A percentile compares a stretch with the other conserved stretches of the same genome.
phyloP scores from a whole-genome alignment of 2,329 filamentous ascomycete species.

The Lachnellula subtilissima region DNA sequence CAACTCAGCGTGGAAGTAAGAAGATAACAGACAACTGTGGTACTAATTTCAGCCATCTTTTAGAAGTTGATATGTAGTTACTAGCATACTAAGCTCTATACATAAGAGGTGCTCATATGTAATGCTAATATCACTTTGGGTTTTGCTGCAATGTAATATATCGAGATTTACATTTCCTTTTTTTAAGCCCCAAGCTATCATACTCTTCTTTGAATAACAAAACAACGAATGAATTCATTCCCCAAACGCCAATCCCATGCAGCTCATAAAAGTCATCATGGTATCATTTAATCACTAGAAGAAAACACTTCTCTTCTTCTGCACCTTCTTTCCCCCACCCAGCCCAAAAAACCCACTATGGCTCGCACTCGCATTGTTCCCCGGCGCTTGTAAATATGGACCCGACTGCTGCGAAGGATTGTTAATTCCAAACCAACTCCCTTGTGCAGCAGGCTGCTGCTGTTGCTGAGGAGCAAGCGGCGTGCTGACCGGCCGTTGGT shows the following conservation, averaged over 20 bases:
- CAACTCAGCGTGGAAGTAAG: too few species aligned
- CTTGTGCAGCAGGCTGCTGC: neutral
- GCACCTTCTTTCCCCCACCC: constrained; percentile 33
- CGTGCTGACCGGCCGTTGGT: constrained; percentile 27
- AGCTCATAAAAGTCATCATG: constrained; percentile 2
- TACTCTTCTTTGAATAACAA: too few species aligned
- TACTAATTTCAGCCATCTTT: too few species aligned
- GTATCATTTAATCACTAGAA: constrained; percentile 16
- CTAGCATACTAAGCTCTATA: too few species aligned
- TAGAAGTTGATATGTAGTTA: too few species aligned
- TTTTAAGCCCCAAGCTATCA: too few species aligned
- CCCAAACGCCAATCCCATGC: neutral
- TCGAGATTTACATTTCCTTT: too few species aligned
- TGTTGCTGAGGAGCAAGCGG: constrained; percentile 8
- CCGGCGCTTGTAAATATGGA: constrained; percentile 28
- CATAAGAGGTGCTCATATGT: too few species aligned
- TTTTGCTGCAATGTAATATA: too few species aligned
- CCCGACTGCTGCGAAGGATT: constrained; percentile 7
- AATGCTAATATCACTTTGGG: too few species aligned
- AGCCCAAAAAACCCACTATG: constrained; percentile 40
- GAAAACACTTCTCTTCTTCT: constrained; percentile 32
- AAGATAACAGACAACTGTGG: too few species aligned
- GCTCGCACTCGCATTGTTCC: constrained; percentile 32
- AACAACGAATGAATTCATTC: neutral
- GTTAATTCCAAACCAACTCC: neutral